Conservation (phyloP, 495 filamentous ascomycete genomes). For the Immersiella caudata region DNA sequence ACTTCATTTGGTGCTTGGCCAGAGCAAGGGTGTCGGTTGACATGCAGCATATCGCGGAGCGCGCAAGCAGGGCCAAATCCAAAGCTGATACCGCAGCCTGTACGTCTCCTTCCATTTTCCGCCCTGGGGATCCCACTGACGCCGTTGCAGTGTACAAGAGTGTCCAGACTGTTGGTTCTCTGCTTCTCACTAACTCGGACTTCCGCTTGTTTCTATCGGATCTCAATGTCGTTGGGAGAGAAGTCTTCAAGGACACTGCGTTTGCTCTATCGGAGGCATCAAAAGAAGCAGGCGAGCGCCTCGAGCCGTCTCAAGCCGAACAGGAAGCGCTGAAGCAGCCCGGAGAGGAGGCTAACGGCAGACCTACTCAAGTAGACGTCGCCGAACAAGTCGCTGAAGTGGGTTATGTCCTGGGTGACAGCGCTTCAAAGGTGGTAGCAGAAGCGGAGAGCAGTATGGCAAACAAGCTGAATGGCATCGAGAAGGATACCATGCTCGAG, state of each 20-base stretch:
- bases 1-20: constrained; percentile 84
- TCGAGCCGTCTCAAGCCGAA: constrained; percentile 68
- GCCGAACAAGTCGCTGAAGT: constrained; percentile 64
- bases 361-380: constrained; percentile 62
- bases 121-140: constrained; percentile 1
- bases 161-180: constrained; percentile 76
- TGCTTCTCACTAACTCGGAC: constrained; percentile 86
- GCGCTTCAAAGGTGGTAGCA: constrained; percentile 64
- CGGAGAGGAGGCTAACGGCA: constrained; percentile 55
- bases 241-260: constrained; percentile 86
- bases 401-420: constrained; percentile 62
- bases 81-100: constrained; percentile 79
- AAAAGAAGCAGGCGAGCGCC: constrained; percentile 67
- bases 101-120: constrained; percentile 37
- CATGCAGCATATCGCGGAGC: constrained; percentile 62
- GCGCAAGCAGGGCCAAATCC: constrained; percentile 65
- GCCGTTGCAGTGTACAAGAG: constrained; percentile 70
- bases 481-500: constrained; percentile 71
- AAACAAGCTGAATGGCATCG: constrained; percentile 68
- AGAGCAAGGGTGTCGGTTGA: constrained; percentile 73
- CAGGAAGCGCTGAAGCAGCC: constrained; percentile 59
- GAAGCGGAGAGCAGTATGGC: constrained; percentile 66
- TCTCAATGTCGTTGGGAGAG: constrained; percentile 72
- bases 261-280: constrained; percentile 73
- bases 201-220: constrained; percentile 89